phyloP scores from a whole-genome alignment of 352 stramenopile species.

The Phytophthora tentaculata region DNA sequence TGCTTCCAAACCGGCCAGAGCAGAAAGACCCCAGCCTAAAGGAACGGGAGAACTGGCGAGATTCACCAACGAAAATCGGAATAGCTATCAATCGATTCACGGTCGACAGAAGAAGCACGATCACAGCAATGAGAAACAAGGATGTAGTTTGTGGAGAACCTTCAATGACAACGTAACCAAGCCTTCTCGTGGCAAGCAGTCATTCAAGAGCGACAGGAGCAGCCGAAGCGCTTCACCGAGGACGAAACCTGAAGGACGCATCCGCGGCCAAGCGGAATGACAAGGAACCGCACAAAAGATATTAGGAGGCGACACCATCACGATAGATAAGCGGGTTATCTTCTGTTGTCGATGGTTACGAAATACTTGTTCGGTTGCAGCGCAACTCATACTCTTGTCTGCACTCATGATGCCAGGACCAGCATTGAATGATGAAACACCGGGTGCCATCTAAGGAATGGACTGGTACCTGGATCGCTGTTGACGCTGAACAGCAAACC shows the following conservation, averaged over 20 bases:
- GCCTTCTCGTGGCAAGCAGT: not conserved
- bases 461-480: conserved; percentile 41
- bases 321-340: conserved; percentile 5
- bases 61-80: conserved; percentile 18
- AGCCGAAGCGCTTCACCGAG: conserved; percentile 15
- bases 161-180: conserved; percentile 21
- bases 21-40: conserved; percentile 14
- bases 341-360: not conserved
- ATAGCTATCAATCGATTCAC: conserved; percentile 25
- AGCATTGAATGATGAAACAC: conserved; percentile 23
- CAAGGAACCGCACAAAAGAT: conserved; percentile 39
- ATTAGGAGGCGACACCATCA: conserved; percentile 16
- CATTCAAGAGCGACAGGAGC: conserved; percentile 12
- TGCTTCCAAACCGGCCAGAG: conserved; percentile 25
- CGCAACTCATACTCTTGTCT: conserved; percentile 24
- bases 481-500: conserved; percentile 36
- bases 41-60: conserved; percentile 16
- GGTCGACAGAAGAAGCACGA: conserved; percentile 9
- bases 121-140: conserved; percentile 7
- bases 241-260: conserved; percentile 17
- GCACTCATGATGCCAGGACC: conserved; percentile 1
- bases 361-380: not conserved
- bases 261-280: conserved; percentile 29
- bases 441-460: conserved; percentile 39
- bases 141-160: conserved; percentile 21